Evolutionary conservation across 306 rosid species (phyloP).

Genomic region (Chamaecrista fasciculata): DNA sequence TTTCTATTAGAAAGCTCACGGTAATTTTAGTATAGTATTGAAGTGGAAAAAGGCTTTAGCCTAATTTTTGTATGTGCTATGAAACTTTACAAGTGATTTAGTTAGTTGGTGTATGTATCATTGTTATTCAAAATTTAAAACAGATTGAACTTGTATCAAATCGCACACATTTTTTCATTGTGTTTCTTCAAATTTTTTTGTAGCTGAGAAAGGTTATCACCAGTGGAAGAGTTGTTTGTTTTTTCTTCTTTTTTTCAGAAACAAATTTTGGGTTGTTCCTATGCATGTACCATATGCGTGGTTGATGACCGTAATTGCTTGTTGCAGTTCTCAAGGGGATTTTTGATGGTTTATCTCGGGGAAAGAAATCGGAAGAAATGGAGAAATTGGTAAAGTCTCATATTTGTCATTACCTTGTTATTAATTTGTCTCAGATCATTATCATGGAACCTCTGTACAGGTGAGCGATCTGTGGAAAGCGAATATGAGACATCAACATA

Average conservation of each 20-base stretch:
- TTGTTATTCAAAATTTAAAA: not conserved
- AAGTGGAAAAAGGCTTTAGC: not conserved
- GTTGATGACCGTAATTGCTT: slow-evolving; percentile 25
- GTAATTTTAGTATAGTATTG: slow-evolving; percentile 1
- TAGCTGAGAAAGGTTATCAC: not conserved
- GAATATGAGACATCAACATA: slow-evolving; percentile 64
- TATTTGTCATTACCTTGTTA: not conserved
- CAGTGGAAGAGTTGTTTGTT: too few relatives aligned
- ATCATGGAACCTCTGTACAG: slow-evolving; percentile 37
- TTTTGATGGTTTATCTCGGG: slow-evolving; percentile 84
- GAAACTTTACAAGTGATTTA: not conserved
- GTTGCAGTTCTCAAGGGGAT: slow-evolving; percentile 86
- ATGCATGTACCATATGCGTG: slow-evolving; percentile 5
- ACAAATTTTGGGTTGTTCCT: not conserved
- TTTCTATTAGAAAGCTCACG: not conserved
- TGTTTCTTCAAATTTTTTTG: slow-evolving; percentile 6
- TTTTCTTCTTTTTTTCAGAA: too few relatives aligned
- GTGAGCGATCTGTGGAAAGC: slow-evolving; percentile 53
- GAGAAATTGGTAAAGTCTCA: slow-evolving; percentile 51
- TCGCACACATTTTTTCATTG: not conserved
- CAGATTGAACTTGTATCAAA: not conserved
- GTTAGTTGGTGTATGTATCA: not conserved
- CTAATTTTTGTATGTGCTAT: not conserved
- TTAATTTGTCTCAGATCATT: slow-evolving; percentile 7
- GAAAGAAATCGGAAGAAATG: slow-evolving; percentile 87